Evolutionary conservation across 176 grass and related monocot species (phyloP).

Genomic region (Guadua angustifolia): DNA sequence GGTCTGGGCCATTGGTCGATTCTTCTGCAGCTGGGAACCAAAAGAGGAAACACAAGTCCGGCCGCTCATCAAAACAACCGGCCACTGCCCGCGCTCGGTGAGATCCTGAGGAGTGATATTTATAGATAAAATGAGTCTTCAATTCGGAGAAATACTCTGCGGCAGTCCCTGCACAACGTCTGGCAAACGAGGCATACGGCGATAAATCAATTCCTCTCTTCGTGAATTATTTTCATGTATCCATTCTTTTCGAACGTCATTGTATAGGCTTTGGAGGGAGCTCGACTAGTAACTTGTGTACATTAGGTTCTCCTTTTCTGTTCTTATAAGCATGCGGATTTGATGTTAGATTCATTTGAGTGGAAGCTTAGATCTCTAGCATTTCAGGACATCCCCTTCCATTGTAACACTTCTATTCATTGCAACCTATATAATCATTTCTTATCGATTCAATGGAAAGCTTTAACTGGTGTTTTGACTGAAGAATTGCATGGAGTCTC

Average conservation of each 20-base stretch:
- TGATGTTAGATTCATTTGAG: conserved; percentile 55
- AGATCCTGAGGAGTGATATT: conserved; percentile 39
- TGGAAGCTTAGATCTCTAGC: conserved; percentile 48
- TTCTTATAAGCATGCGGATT: conserved; percentile 48
- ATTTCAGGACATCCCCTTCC: conserved; percentile 35
- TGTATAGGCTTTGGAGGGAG: conserved; percentile 61
- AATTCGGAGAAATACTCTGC: conserved; percentile 25
- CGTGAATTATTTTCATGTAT: conserved; percentile 57
- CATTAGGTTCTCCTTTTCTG: conserved; percentile 64
- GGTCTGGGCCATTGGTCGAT: conserved; percentile 84
- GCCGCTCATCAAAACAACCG: conserved; percentile 67
- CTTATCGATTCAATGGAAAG: conserved; percentile 35
- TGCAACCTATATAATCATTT: conserved; percentile 44
- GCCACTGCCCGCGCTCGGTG: conserved; percentile 67
- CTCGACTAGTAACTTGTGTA: conserved; percentile 66
- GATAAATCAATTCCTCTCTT: conserved; percentile 45
- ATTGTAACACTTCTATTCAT: conserved; percentile 43
- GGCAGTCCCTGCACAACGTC: conserved; percentile 25
- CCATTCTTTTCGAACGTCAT: conserved; percentile 40
- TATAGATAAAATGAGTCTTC: conserved; percentile 33
- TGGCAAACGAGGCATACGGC: conserved; percentile 33
- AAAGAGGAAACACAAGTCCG: conserved; percentile 67
- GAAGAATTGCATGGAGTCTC: not conserved
- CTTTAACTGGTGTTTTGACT: not conserved
- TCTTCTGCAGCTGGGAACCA: conserved; percentile 53